A percentile compares a stretch with the other conserved stretches of the same genome.
phyloP scores from a whole-genome alignment of 140 eudicot species.

The Cichorium intybus region DNA sequence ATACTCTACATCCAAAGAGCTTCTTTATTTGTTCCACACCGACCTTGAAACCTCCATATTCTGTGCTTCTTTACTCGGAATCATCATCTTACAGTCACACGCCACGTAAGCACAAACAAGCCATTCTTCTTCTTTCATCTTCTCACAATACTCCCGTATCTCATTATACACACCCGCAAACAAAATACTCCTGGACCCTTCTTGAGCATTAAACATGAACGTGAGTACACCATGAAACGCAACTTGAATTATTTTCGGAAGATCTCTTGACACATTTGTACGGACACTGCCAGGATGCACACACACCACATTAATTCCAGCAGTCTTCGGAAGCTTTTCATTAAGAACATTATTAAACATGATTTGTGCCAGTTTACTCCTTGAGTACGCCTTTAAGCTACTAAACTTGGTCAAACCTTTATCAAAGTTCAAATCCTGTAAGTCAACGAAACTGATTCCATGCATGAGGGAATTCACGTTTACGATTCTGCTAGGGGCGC shows the following conservation, averaged over 20 bases:
- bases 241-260: conserved; percentile 44
- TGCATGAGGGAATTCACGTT: conserved; percentile 48
- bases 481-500: conserved; percentile 44
- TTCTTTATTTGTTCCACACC: no score
- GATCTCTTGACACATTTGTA: conserved; percentile 66
- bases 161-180: conserved; percentile 40
- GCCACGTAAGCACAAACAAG: conserved; percentile 36
- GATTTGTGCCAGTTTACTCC: conserved; percentile 53
- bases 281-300: conserved; percentile 63
- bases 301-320: conserved; percentile 44
- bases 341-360: conserved; percentile 68
- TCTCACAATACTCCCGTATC: conserved; percentile 31
- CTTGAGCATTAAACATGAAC: conserved; percentile 32
- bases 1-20: no score
- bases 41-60: conserved; percentile 18
- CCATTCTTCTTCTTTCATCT: conserved; percentile 36
- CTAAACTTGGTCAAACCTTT: conserved; percentile 17
- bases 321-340: conserved; percentile 40
- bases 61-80: conserved; percentile 37
- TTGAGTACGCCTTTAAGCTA: conserved; percentile 37
- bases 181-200: conserved; percentile 45
- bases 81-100: conserved; percentile 32
- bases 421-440: conserved; percentile 36
- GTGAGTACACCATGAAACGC: conserved; percentile 19
- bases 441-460: conserved; percentile 33